Conservation (phyloP, 306 rosid genomes). For the Sechiopsis laciniata region DNA sequence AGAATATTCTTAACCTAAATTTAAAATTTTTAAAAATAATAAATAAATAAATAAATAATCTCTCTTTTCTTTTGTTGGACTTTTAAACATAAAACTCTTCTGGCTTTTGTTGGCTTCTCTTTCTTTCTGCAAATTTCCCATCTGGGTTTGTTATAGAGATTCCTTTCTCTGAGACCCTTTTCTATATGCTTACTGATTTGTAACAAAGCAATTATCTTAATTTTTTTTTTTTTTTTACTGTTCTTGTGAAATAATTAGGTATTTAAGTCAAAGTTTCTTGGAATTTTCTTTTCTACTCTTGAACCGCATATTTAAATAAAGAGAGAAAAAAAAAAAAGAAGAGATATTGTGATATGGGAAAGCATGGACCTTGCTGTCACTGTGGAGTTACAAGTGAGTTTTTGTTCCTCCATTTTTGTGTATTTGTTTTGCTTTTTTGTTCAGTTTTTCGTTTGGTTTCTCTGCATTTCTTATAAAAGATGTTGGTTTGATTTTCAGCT, state of each 20-base stretch:
- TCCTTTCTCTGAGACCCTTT: conserved; percentile 36
- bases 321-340: conserved; percentile 10
- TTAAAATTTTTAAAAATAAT: too few relatives aligned
- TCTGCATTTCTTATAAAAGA: too few relatives aligned
- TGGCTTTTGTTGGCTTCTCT: conserved; percentile 62
- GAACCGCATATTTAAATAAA: conserved; percentile 29
- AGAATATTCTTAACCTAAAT: too few relatives aligned
- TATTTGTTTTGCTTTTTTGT: conserved; percentile 17
- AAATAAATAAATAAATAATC: too few relatives aligned
- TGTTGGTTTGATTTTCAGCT: conserved; percentile 7
- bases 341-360: conserved; percentile 65
- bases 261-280: conserved; percentile 34
- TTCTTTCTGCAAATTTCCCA: conserved; percentile 46
- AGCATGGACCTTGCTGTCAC: conserved; percentile 99
- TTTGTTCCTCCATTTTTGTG: conserved; percentile 57
- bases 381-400: conserved; percentile 99
- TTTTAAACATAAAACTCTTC: conserved; percentile 42
- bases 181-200: conserved; percentile 32
- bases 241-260: conserved; percentile 23
- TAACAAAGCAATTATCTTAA: conserved; percentile 32
- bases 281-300: conserved; percentile 36
- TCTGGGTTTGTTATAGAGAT: conserved; percentile 52
- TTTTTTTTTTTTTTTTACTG: conserved; percentile 18
- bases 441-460: conserved; percentile 1
- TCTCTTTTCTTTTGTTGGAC: conserved; percentile 29